A percentile compares a stretch with the other conserved stretches of the same genome.
Evolutionary conservation across 345 rosid species (phyloP).

Genomic region (Moricandia arvensis): DNA sequence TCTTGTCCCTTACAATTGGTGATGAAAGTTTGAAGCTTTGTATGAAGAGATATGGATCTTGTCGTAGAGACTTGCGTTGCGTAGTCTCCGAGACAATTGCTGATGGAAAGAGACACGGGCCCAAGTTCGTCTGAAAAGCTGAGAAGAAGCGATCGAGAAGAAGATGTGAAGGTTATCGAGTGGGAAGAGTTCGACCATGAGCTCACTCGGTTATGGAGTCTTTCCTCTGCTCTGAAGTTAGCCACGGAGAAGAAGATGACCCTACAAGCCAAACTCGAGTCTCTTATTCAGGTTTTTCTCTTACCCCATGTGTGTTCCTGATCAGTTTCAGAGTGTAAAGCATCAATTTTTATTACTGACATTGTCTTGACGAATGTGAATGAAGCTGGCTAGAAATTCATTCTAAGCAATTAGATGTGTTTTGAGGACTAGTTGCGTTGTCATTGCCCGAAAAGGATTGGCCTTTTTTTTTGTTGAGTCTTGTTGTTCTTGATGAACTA

Average conservation of each 20-base stretch:
- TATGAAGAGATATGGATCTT: conserved; percentile 14
- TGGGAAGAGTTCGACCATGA: conserved; percentile 98
- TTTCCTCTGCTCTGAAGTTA: conserved; percentile 72
- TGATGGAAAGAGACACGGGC: conserved; percentile 46
- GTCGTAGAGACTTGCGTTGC: conserved; percentile 5
- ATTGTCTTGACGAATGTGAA: background rate
- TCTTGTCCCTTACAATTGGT: background rate
- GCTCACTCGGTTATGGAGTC: conserved; percentile 79
- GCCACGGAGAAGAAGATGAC: conserved; percentile 58
- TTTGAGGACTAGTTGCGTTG: background rate
- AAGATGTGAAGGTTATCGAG: conserved; percentile 52
- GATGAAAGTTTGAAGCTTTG: background rate
- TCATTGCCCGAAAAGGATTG: background rate
- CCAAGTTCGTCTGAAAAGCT: conserved; percentile 20
- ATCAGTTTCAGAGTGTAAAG: background rate
- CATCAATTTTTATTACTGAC: background rate
- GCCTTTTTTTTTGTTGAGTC: background rate
- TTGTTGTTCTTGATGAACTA: background rate
- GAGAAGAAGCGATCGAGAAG: conserved; percentile 39
- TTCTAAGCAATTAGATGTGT: background rate
- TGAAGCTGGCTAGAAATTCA: background rate
- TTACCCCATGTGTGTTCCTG: conserved; percentile 31
- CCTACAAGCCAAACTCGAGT: conserved; percentile 58
- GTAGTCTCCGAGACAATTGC: conserved; percentile 36
- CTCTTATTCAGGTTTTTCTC: conserved; percentile 71